phyloP scores from a whole-genome alignment of 2,329 filamentous ascomycete species.

The Sarocladium strictum region DNA sequence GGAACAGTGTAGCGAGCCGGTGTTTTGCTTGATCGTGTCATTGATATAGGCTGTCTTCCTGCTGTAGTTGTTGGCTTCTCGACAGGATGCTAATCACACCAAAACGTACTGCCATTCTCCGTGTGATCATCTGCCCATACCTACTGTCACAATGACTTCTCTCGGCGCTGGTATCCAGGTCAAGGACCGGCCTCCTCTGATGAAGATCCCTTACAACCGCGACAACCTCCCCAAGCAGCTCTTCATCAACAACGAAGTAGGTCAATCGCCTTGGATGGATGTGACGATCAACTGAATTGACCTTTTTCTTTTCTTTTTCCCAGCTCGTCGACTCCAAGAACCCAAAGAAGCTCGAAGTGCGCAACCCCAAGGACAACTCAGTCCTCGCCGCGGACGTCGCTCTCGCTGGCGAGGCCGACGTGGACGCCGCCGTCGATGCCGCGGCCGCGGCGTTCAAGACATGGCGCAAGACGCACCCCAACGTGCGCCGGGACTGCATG shows the following conservation, averaged over 20 bases:
- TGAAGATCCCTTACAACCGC: constrained; percentile 21
- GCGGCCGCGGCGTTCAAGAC: constrained; percentile 39
- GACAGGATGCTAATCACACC: not conserved
- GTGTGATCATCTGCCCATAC: not conserved
- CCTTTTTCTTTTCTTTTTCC: not conserved
- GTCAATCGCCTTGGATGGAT: not conserved
- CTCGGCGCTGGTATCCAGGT: constrained; percentile 18
- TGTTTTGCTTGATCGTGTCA: not conserved
- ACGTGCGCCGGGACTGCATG: constrained; percentile 32
- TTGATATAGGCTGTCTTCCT: not conserved
- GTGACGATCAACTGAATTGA: not conserved
- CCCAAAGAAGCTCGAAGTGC: constrained; percentile 38
- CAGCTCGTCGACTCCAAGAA: constrained; percentile 36
- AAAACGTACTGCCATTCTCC: not conserved
- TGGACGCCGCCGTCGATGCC: constrained; percentile 39
- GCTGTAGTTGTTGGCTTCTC: not conserved
- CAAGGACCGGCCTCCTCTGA: constrained; percentile 9
- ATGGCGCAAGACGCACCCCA: constrained; percentile 32
- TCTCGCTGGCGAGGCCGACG: constrained; percentile 36
- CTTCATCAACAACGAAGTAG: constrained; percentile 32
- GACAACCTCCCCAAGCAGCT: constrained; percentile 29
- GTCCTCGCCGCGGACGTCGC: constrained; percentile 42
- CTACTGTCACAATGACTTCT: constrained; percentile 15
- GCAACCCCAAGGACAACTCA: constrained; percentile 43
- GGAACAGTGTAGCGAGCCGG: not conserved